Evolutionary conservation across 441 rosid genomes (phyloP).

Genomic region (Viola pubescens): DNA sequence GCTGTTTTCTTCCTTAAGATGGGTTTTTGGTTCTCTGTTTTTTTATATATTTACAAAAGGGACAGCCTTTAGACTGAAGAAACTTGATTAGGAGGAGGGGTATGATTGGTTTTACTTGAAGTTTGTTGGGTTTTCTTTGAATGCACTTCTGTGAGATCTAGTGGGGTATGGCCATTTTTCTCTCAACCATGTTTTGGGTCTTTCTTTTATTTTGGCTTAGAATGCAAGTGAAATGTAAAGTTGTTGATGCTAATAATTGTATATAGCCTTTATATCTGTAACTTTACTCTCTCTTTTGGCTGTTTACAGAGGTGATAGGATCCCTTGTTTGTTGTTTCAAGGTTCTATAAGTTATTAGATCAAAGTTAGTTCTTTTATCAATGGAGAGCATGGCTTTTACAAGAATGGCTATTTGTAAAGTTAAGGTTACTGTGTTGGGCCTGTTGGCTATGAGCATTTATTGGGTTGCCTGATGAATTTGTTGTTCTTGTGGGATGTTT

Average conservation of each 20-base stretch:
- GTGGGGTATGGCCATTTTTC: conserved; percentile 35
- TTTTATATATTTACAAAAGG: conserved; percentile 18
- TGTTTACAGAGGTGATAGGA: conserved; percentile 20
- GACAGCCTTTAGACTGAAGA: conserved; percentile 29
- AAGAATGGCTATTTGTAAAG: conserved; percentile 20
- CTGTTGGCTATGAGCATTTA: background rate
- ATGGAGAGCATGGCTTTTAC: conserved; percentile 29
- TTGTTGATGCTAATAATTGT: conserved; percentile 19
- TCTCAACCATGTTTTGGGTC: background rate
- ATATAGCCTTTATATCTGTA: conserved; percentile 19
- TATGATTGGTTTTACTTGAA: conserved; percentile 30
- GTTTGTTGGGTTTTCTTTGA: conserved; percentile 31
- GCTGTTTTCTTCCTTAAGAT: conserved; percentile 19
- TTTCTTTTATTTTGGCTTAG: conserved; percentile 28
- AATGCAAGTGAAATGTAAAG: conserved; percentile 65
- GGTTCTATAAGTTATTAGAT: conserved; percentile 22
- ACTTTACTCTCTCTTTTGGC: conserved; percentile 27
- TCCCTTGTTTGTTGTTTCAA: conserved; percentile 25
- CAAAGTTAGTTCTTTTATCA: conserved; percentile 18
- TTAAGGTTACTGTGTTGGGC: conserved; percentile 17
- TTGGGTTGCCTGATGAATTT: too few relatives aligned
- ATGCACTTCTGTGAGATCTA: conserved; percentile 53
- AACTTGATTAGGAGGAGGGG: conserved; percentile 12
- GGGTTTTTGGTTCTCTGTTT: conserved; percentile 12
- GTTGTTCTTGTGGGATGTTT: too few relatives aligned